Base-by-base conservation (phyloP, 352 stramenopile genomes). In the Paralagenidium karlingii region DNA sequence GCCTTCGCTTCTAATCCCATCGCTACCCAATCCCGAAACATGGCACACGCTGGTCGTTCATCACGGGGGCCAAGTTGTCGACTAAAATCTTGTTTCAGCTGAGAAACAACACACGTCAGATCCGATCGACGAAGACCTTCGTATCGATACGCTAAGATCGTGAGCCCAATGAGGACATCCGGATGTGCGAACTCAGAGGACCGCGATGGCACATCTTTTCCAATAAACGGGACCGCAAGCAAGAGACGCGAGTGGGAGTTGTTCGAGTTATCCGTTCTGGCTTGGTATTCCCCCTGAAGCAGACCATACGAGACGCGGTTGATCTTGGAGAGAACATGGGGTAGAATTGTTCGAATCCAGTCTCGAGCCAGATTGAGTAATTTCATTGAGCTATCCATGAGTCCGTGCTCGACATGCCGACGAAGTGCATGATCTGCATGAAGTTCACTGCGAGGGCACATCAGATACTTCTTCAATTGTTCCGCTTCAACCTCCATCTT, bases 121-220 rank as follows among this genome's bases (percentile, higher is more conserved):
- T 95, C 81, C 2, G 69, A 84, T 10, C 82, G 58, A 18, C 81
- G 74, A 26, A 94, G 81, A 13, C 82, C 79, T 68, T 94, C 82
- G 39, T 94, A 95, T 1, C 85, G 78, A 53, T 95, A 95, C 5
- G 84, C 82, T 30, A 95, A 48, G 45, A 95, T 83, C 1, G 85
- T 95, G 19, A 96, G 50, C 0, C 85, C 85, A 38, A 96, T 96
- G 16, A 96, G 52, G 5, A 97, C 92, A 49, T 99, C 96, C 6
- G 96, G 96, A 43, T 99, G 95, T 7, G 94, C 96, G 51, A 99
- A 99, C 59, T 99, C 96, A 21, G 91, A 98, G 15, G 95, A 97
- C 24, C 94, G 74, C 47, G 86, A 98, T 4, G 96, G 96, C 11
- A 99, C 96, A 62, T 99, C 96, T 57, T 99, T 99, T 19, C 94